Percentiles rank a stretch among this genome's conserved stretches.
These are phyloP conservation scores for Hyaloscypha finlandica DNA, from an alignment of 495 filamentous ascomycete genomes.

Conservation along the genomic window DNA sequence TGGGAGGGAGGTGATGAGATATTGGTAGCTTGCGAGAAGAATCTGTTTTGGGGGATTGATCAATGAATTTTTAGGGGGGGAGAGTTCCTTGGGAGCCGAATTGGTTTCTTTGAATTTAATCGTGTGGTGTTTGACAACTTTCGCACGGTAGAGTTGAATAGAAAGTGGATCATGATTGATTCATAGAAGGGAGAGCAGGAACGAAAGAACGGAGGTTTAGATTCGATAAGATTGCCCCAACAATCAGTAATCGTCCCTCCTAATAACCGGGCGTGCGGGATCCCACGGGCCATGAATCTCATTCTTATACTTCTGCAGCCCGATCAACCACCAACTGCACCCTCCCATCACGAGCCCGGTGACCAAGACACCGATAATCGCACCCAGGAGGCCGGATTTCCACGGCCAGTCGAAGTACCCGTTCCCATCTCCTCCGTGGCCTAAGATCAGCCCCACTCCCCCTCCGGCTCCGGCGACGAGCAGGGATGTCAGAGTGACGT, in stretches of 20 bases:
- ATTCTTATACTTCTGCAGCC: constrained; percentile 97
- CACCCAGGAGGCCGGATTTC: constrained; percentile 69
- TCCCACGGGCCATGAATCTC: constrained; percentile 99
- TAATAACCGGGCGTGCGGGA: constrained; percentile 83
- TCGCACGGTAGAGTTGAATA: no score
- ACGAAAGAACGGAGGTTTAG: no score
- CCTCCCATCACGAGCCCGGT: constrained; percentile 83
- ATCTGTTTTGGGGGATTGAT: no score
- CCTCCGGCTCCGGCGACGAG: constrained; percentile 80
- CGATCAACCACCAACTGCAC: constrained; percentile 97
- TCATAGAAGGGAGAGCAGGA: no score
- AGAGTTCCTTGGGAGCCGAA: no score
- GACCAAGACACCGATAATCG: constrained; percentile 69
- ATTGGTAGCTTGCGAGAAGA: no score
- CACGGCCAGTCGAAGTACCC: constrained; percentile 43
- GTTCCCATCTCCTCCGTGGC: constrained; percentile 53
- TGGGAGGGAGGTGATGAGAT: no score
- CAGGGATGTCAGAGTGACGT: constrained; percentile 73
- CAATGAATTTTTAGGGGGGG: no score
- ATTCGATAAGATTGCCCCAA: not conserved
- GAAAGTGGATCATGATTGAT: no score
- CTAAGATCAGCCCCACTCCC: constrained; percentile 65
- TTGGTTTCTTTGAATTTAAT: no score
- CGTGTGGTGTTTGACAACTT: no score
- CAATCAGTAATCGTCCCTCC: constrained; percentile 31